Percentiles rank a stretch among this genome's conserved stretches.
Evolutionary conservation across 768 basidiomycete genomes (phyloP).

Genomic region (Thelephora ganbajun): DNA sequence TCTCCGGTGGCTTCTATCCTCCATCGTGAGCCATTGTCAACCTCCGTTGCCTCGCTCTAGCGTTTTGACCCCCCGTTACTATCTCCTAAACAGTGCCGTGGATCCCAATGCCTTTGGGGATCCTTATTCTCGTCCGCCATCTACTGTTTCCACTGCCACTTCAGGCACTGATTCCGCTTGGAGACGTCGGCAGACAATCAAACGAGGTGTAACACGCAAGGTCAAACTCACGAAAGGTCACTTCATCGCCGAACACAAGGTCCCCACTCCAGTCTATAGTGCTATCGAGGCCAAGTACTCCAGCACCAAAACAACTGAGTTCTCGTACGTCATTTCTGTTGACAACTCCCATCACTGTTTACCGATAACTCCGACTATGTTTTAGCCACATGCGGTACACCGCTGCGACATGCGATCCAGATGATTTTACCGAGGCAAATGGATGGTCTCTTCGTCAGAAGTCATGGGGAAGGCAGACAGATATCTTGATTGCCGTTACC

Average conservation of each 20-base stretch:
- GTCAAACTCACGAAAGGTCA: constrained; percentile 90
- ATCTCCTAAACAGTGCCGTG: constrained; percentile 12
- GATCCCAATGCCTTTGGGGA: constrained; percentile 56
- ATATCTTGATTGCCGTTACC: constrained; percentile 88
- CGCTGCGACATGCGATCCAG: constrained; percentile 84
- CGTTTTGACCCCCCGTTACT: constrained; percentile 1
- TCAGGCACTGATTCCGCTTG: constrained; percentile 26
- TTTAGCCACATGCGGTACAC: constrained; percentile 84
- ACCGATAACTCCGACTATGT: neutral
- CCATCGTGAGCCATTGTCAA: constrained; percentile 37
- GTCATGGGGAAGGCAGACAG: constrained; percentile 80
- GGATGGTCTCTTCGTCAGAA: constrained; percentile 82
- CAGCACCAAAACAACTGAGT: constrained; percentile 64
- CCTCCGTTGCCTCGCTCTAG: constrained; percentile 1
- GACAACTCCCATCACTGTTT: neutral
- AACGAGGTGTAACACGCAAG: constrained; percentile 85
- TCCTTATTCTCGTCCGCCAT: constrained; percentile 41
- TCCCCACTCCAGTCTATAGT: constrained; percentile 71
- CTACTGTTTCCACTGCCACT: constrained; percentile 21
- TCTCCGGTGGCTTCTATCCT: constrained; percentile 60
- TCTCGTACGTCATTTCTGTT: constrained; percentile 47
- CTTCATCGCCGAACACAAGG: constrained; percentile 82
- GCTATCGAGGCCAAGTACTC: constrained; percentile 72
- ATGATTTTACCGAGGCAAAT: constrained; percentile 66
- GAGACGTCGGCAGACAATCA: constrained; percentile 78